Conservation (phyloP, 169 alveolate genomes). For the Cryptosporidium tyzzeri region DNA sequence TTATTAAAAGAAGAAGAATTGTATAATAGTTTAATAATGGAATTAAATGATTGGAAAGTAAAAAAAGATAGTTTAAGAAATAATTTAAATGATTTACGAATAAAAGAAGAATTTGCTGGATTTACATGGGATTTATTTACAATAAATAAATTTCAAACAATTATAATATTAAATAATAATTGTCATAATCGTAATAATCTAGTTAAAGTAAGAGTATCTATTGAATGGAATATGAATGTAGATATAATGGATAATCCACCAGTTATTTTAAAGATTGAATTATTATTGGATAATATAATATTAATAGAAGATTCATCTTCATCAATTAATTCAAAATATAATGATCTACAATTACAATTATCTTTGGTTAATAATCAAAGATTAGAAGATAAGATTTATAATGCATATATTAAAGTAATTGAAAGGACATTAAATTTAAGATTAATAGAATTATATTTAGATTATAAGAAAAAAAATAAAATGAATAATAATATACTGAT, state of each 20-base stretch:
- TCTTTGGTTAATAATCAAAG: not conserved
- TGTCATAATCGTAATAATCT: slow-evolving; percentile 8
- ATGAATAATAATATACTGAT: slow-evolving; percentile 46
- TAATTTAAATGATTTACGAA: slow-evolving; percentile 13
- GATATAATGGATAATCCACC: slow-evolving; percentile 1
- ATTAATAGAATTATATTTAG: slow-evolving; percentile 9
- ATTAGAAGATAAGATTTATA: slow-evolving; percentile 41
- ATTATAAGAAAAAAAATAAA: slow-evolving; percentile 8
- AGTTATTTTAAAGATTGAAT: slow-evolving; percentile 2
- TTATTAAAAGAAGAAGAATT: slow-evolving; percentile 65
- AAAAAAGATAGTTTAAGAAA: slow-evolving; percentile 30
- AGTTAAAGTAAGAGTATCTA: slow-evolving; percentile 31
- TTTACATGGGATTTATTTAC: slow-evolving; percentile 72
- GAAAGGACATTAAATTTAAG: slow-evolving; percentile 41
- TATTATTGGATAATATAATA: not conserved
- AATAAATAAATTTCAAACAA: slow-evolving; percentile 56
- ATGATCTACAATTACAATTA: slow-evolving; percentile 11
- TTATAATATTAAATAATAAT: slow-evolving; percentile 13
- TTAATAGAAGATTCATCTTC: not conserved
- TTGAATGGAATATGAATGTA: slow-evolving; percentile 58
- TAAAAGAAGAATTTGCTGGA: slow-evolving; percentile 71
- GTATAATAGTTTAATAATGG: slow-evolving; percentile 22
- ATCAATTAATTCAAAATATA: not conserved
- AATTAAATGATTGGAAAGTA: slow-evolving; percentile 38
- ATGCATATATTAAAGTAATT: slow-evolving; percentile 39